phyloP scores from a whole-genome alignment of 805 yeast genomes.

The Ogataea trehalophila region DNA sequence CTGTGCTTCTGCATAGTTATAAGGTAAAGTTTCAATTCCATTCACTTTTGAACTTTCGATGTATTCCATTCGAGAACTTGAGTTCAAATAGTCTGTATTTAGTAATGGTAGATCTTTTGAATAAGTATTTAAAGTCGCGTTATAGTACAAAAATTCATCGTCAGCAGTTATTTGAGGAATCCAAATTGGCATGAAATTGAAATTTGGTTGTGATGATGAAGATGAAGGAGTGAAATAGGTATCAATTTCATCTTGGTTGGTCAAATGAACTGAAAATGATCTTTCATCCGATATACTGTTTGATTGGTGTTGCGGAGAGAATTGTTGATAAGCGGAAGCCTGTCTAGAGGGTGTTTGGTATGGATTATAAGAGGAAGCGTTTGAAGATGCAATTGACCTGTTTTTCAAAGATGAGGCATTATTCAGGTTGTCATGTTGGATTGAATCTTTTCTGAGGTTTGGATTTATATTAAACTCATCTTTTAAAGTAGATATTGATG shows the following conservation, averaged over 20 bases:
- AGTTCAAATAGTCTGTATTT: slow-evolving; percentile 32
- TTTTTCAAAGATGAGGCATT: slow-evolving; percentile 1
- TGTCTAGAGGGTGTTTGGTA: slow-evolving; percentile 5
- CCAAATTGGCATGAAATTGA: slow-evolving; percentile 47
- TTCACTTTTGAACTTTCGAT: slow-evolving; percentile 20
- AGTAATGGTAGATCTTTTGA: slow-evolving; percentile 56
- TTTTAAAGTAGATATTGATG: slow-evolving; percentile 12
- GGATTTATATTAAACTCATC: slow-evolving; percentile 4
- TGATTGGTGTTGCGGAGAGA: slow-evolving; percentile 1
- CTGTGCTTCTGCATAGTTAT: slow-evolving; percentile 8
- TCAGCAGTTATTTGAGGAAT: slow-evolving; percentile 52
- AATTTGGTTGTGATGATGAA: slow-evolving; percentile 20
- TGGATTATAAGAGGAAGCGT: slow-evolving; percentile 5
- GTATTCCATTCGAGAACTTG: slow-evolving; percentile 27
- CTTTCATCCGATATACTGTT: slow-evolving; percentile 9
- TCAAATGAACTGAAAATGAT: slow-evolving; percentile 14
- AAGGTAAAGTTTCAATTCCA: slow-evolving; percentile 22
- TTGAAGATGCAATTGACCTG: slow-evolving; percentile 9
- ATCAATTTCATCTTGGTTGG: slow-evolving; percentile 24
- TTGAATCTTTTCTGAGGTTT: not conserved
- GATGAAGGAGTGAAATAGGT: slow-evolving; percentile 22
- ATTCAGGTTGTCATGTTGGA: not conserved
- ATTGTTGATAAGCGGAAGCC: slow-evolving; percentile 1
- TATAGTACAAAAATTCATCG: slow-evolving; percentile 54
- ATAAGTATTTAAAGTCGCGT: slow-evolving; percentile 54